Base-by-base conservation (phyloP, 495 filamentous ascomycete species). In the Letharia columbiana region DNA sequence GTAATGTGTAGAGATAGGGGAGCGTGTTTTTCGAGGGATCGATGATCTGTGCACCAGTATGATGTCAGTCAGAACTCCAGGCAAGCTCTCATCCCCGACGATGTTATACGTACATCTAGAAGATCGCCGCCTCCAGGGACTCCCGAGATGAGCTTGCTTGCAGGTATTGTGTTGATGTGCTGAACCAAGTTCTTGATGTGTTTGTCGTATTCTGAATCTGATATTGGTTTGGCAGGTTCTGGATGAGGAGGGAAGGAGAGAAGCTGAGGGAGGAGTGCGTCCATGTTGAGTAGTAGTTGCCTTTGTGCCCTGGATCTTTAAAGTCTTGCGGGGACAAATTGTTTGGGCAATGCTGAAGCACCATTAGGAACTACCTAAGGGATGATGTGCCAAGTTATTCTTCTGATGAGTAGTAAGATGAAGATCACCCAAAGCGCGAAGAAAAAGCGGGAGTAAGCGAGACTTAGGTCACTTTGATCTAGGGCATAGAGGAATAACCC, bases 11-110 rank as follows among this genome's bases (percentile, higher is more conserved):
- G 18, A 82, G 71, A 65, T 77, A 83, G 12, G 77, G 72, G 39
- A 80, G 59, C 4, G 77, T 77, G 65, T 83, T 78, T 28, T 69
- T 70, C 13, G 73, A 71, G 23, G 81, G 78, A 64, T 79, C 73
- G 44, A 83, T 69, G 35, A 72, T 69, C 80, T 82, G 62, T 58
- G 44, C 13, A 70, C 47, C 66, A 56, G 31, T 49, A 39, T 17
- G 10, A 42, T 17, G 56, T 65, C 15, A 64, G 40, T 13, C 33
- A 49, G 35, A 60, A n/a, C 60, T 60, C 15, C 2, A 33, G 28
- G 15, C 4, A 50, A 52, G 50, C 40, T 54, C 17, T 49, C 13
- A 40, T 12, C 18, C 11, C 9, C 39, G 33, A 59, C 17, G 5
- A 28, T 10, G 52, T 17, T 47, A 18, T 50, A 67, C 73, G 68